Base-by-base conservation (phyloP, 225 moss, liverwort and hornwort species). In the Sphagnum tenellum region DNA sequence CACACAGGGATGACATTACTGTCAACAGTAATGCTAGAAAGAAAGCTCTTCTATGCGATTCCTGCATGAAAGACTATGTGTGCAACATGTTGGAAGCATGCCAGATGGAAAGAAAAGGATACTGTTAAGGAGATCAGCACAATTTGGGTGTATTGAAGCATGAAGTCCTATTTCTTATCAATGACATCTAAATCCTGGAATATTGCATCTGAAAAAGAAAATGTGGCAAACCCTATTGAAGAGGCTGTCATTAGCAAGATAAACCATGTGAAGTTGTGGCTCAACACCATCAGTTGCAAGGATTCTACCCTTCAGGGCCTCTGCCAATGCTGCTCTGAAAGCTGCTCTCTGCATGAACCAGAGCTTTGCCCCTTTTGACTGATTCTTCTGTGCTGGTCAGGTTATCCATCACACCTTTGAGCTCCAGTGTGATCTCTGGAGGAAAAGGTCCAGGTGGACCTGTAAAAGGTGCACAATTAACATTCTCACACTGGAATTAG, bases 311-410 rank as follows among this genome's bases (percentile, higher is more conserved):
- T 85, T 86, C 81, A 98, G 72, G 55, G 80, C 78, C 75, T 90
- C 96, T 46, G 93, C 96, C 55, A 98, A 67, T 55, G 80, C 79
- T 71, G 89, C 83, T 63, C 79, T 87, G 68, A 79, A 98, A 7
- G 87, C 70, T 59, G 74, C 78, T 73, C 96, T 85, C 75, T 92
- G 92, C 96, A 92, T 90, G 69, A 92, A 98, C 96, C 96, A 98
- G 50, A 74, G 69, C 67, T 92, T 98, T 45, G 96, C 92, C 72
- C 85, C 92, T 67, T 29, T 84, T 92, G 46, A 90, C 92, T 50
- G 89, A 92, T 64, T 96, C 95, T 75, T 92, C 92, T 5, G 88
- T 85, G 29, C 29, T 1, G 1, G 29, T 29, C 29, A 29, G 29
- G 29, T 29, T 29, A 69, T 96, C 89, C 56, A 96, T 55, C 13